These are phyloP conservation scores for Boletus hoseneyae DNA, from an alignment of 1,284 basidiomycete species.

Conservation along the genomic window DNA sequence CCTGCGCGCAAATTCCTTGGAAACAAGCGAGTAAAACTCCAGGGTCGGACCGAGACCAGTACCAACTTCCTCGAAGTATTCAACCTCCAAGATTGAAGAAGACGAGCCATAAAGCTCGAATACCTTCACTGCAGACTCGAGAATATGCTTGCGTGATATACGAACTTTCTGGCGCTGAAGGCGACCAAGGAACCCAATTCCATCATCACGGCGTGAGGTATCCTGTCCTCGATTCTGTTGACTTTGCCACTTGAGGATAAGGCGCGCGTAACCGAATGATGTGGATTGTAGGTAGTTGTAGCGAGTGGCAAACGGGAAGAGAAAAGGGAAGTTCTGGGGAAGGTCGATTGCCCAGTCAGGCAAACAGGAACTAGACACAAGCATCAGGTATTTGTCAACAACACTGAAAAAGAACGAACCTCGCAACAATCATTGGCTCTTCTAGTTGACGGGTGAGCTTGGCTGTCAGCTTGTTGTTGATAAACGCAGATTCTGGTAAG, in stretches of 20 bases:
- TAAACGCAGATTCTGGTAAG: slow-evolving; percentile 77
- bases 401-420: slow-evolving; percentile 41
- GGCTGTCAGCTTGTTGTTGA: slow-evolving; percentile 98
- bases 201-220: slow-evolving; percentile 80
- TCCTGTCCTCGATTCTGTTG: slow-evolving; percentile 74
- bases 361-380: slow-evolving; percentile 71
- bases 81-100: slow-evolving; percentile 91
- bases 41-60: slow-evolving; percentile 98
- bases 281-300: slow-evolving; percentile 97
- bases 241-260: slow-evolving; percentile 89
- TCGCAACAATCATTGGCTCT: slow-evolving; percentile 98
- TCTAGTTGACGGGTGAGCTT: slow-evolving; percentile 98
- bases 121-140: slow-evolving; percentile 97
- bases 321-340: slow-evolving; percentile 93
- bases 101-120: slow-evolving; percentile 96
- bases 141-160: slow-evolving; percentile 89
- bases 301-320: slow-evolving; percentile 97
- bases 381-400: slow-evolving; percentile 2
- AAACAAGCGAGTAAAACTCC: slow-evolving; percentile 95
- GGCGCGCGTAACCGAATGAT: slow-evolving; percentile 93
- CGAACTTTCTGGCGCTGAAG: slow-evolving; percentile 96
- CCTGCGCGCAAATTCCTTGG: slow-evolving; percentile 87
- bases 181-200: slow-evolving; percentile 87
- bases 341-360: slow-evolving; percentile 97
- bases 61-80: slow-evolving; percentile 99